phyloP scores from a whole-genome alignment of 805 yeast genomes.

The Nakazawaea anatomiae region DNA sequence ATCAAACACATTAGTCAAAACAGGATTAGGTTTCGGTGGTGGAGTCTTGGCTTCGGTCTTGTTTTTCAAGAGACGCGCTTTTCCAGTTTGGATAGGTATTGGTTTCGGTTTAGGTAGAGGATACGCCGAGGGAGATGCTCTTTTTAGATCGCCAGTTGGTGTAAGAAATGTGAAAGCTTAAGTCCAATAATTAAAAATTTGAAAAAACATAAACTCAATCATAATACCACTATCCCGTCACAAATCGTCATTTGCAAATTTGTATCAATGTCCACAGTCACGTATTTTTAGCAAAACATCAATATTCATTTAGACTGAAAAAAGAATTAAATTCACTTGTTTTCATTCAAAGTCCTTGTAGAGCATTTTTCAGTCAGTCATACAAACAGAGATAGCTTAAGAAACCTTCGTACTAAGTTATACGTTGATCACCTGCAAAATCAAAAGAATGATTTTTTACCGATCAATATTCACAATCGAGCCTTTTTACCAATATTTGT shows the following conservation, averaged over 20 bases:
- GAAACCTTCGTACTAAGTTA: no score
- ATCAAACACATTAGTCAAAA: slow-evolving; percentile 89
- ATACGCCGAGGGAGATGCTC: slow-evolving; percentile 96
- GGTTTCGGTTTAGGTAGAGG: slow-evolving; percentile 99
- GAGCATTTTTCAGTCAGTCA: no score
- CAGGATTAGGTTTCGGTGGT: slow-evolving; percentile 94
- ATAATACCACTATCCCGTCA: not conserved
- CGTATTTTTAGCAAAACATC: not conserved
- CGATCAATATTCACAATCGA: no score
- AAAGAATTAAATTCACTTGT: not conserved
- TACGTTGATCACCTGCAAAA: no score
- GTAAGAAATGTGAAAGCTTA: slow-evolving; percentile 68
- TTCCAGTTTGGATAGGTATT: slow-evolving; percentile 96
- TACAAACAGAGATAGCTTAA: no score
- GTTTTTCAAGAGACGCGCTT: slow-evolving; percentile 87
- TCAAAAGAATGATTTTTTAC: no score
- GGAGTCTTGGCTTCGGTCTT: slow-evolving; percentile 92
- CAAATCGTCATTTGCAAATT: not conserved
- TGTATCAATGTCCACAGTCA: not conserved
- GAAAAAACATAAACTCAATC: no score
- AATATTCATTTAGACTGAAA: not conserved
- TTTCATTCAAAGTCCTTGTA: no score
- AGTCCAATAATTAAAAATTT: not conserved
- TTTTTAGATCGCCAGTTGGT: slow-evolving; percentile 82
- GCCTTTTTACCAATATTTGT: no score